Evolutionary conservation across 1,284 basidiomycete genomes (phyloP), one percentile per base, ranked within the genome.

Genomic region (Trametes hirsuta): DNA sequence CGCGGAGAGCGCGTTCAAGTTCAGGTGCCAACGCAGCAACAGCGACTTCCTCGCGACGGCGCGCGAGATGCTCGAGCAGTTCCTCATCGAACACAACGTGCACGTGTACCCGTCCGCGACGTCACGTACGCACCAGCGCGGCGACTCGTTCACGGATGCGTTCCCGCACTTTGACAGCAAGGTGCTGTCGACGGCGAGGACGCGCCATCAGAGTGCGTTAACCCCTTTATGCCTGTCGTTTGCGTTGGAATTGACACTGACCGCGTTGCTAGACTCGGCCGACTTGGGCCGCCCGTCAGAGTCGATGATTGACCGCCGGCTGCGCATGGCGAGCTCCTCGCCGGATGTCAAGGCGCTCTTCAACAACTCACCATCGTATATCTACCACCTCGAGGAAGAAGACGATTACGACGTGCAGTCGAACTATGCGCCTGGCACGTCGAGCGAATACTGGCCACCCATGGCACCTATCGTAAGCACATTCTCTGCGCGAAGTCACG

Each of bases 81-180:
- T 93, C 79, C 76, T 98, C 61, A 79, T 91, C 52, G 88, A 88
- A 63, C 89, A 95, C 69, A 94, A 92, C 63, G 84, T 95, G 30
- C 86, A 90, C 66, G 84, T 91, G 62, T 91, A 88, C 71, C 87
- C 88, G 22, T 86, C 88, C n/a, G 84, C 86, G 14, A 89, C 87
- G 15, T 83, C 84, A 39, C 84, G 86, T 67, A 85, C 83, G 2
- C 90, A 92, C 72, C 91, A 91, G 75, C 83, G 94, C 47, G 90
- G 90, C 30, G 96, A 98, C 72, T 95, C 94, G 4, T 97, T 97
- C 70, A 91, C 95, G 24, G 94, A 97, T 70, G 93, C 95, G 1
- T 96, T 98, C 81, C 93, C 95, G 36, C 95, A 97, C 75, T 98
- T 98, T 75, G 94, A 97, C 72, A 95, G 93, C 77, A 97, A 97